These are phyloP conservation scores for Cordyceps fumosorosea DNA, from an alignment of 2,329 filamentous ascomycete species.

Conservation along the genomic window DNA sequence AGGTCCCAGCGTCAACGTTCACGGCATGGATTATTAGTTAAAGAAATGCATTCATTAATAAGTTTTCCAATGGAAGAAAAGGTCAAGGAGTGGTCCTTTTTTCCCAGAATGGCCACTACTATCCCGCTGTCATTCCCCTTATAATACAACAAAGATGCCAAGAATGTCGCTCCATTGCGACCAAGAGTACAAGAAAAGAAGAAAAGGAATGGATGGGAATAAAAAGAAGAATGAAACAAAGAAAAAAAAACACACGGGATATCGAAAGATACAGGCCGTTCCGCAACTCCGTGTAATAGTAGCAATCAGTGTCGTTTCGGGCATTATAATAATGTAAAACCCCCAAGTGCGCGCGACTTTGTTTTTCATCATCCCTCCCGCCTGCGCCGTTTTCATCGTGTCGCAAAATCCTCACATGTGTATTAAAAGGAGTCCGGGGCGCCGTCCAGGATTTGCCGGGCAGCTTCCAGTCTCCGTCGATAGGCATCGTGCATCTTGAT, in stretches of 20 bases:
- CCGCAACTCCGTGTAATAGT: slow-evolving; percentile 10
- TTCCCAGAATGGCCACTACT: not conserved
- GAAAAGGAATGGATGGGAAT: not conserved
- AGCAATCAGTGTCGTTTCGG: slow-evolving; percentile 9
- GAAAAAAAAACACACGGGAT: slow-evolving; percentile 4
- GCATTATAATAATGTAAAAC: not conserved
- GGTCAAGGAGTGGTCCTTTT: not conserved
- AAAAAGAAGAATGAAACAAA: slow-evolving; percentile 7
- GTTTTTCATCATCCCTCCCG: not conserved
- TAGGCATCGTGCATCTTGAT: slow-evolving; percentile 54
- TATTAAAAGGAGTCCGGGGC: slow-evolving; percentile 24
- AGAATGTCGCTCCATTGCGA: not conserved
- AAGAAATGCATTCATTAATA: not conserved
- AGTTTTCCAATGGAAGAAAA: not conserved
- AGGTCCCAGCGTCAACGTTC: not conserved
- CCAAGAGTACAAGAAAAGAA: not conserved
- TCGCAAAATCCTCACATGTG: not conserved
- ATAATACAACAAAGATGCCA: slow-evolving; percentile 6
- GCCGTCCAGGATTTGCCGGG: slow-evolving; percentile 66
- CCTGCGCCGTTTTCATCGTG: slow-evolving; percentile 3
- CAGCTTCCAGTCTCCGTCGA: slow-evolving; percentile 67
- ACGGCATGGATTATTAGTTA: not conserved
- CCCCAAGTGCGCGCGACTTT: not conserved
- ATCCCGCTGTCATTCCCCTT: not conserved
- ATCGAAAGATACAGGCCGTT: slow-evolving; percentile 3